Conservation (phyloP, 2,329 filamentous ascomycete genomes). For the Arachnomyces sp. region DNA sequence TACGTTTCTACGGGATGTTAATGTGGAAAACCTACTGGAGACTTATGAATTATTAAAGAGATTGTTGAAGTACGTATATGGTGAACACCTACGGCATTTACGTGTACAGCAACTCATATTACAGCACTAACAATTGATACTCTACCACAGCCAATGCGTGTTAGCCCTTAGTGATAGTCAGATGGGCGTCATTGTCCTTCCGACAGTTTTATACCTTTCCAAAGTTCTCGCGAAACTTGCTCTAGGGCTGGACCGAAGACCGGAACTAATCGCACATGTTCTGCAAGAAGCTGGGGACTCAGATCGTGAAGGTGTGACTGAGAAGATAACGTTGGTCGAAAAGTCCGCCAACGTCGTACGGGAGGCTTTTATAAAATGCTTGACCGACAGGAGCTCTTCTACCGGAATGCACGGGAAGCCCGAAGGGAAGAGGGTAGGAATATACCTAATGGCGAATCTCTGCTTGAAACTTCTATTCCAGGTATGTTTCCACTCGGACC, state of each 20-base stretch:
- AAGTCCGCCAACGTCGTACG: slow-evolving; percentile 82
- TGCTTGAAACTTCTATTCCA: slow-evolving; percentile 83
- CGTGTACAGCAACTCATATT: too few relatives aligned
- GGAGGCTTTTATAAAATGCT: slow-evolving; percentile 80
- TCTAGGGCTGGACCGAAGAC: slow-evolving; percentile 71
- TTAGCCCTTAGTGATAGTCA: slow-evolving; percentile 71
- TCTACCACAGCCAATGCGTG: slow-evolving; percentile 59
- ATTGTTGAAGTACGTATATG: slow-evolving; percentile 59
- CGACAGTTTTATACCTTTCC: slow-evolving; percentile 74
- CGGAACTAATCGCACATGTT: slow-evolving; percentile 65
- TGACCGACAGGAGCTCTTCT: slow-evolving; percentile 67
- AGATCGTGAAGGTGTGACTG: slow-evolving; percentile 53
- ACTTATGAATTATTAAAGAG: slow-evolving; percentile 67
- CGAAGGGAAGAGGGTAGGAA: slow-evolving; percentile 75
- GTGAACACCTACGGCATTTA: too few relatives aligned
- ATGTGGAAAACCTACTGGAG: slow-evolving; percentile 64
- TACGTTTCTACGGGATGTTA: slow-evolving; percentile 69
- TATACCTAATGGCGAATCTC: slow-evolving; percentile 87
- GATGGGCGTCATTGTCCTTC: slow-evolving; percentile 72
- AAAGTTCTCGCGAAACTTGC: slow-evolving; percentile 73
- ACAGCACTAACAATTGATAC: slow-evolving; percentile 5
- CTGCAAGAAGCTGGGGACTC: slow-evolving; percentile 31
- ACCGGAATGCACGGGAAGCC: slow-evolving; percentile 54
- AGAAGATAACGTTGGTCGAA: slow-evolving; percentile 72
- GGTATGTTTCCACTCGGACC: slow-evolving; percentile 36